Conservation (phyloP, 108 stramenopile species). For the Cyclotella choctawhatcheeana region DNA sequence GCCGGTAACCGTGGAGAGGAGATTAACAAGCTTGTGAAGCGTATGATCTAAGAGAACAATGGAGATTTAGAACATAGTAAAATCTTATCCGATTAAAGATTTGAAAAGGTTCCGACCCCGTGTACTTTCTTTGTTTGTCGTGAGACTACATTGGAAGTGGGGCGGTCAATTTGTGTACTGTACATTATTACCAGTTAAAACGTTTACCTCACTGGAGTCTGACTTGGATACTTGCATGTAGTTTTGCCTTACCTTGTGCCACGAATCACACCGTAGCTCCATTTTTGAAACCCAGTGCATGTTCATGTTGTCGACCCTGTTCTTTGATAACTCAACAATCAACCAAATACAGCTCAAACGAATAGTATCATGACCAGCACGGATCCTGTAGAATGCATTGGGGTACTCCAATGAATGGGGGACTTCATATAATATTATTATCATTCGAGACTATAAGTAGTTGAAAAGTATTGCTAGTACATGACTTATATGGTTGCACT, state of each 20-base stretch:
- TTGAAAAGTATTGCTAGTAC: too few relatives aligned
- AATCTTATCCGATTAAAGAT: slow-evolving; percentile 50
- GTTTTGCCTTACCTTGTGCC: background rate
- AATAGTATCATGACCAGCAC: background rate
- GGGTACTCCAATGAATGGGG: background rate
- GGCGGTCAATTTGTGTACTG: slow-evolving; percentile 46
- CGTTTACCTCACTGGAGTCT: background rate
- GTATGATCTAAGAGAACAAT: slow-evolving; percentile 85
- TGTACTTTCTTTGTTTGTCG: slow-evolving; percentile 23
- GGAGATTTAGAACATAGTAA: slow-evolving; percentile 43
- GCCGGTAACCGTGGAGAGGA: slow-evolving; percentile 96
- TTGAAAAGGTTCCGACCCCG: slow-evolving; percentile 88
- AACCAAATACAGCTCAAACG: background rate
- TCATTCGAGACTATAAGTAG: too few relatives aligned
- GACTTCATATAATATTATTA: too few relatives aligned
- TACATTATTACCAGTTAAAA: slow-evolving; percentile 1
- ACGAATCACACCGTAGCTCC: too few relatives aligned
- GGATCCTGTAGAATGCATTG: slow-evolving; percentile 6
- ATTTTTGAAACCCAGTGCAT: too few relatives aligned
- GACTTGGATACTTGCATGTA: background rate
- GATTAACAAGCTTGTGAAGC: slow-evolving; percentile 95
- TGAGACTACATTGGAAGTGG: slow-evolving; percentile 25
- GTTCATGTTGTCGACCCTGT: too few relatives aligned
- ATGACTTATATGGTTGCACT: too few relatives aligned
- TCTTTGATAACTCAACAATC: too few relatives aligned